A percentile compares a stretch with the other conserved stretches of the same genome.
Conservation (phyloP, 805 yeast species). For the Spathaspora sp. region DNA sequence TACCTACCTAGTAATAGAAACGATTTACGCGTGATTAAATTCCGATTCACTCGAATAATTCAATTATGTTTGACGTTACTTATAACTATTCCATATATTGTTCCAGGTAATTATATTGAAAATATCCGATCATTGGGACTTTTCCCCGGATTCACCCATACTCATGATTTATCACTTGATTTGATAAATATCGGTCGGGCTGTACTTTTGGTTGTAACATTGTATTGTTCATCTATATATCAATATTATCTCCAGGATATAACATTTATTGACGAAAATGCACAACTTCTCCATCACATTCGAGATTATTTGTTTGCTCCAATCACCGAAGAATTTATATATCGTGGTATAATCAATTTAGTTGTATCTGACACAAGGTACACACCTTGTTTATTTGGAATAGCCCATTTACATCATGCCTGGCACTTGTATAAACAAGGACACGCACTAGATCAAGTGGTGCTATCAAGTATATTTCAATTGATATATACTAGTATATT, state of each 20-base stretch:
- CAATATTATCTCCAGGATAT: slow-evolving; percentile 19
- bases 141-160: slow-evolving; percentile 27
- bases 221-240: slow-evolving; percentile 49
- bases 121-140: slow-evolving; percentile 24
- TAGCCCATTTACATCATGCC: slow-evolving; percentile 80
- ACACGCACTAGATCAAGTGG: slow-evolving; percentile 19
- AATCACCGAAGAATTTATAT: slow-evolving; percentile 71
- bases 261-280: neutral
- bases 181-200: slow-evolving; percentile 11
- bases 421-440: slow-evolving; percentile 37
- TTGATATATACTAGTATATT: slow-evolving; percentile 63
- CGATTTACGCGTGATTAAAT: slow-evolving; percentile 38
- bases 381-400: slow-evolving; percentile 67
- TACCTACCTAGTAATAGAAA: slow-evolving; percentile 31
- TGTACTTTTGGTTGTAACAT: slow-evolving; percentile 20
- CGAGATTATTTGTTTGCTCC: slow-evolving; percentile 72
- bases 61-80: slow-evolving; percentile 26
- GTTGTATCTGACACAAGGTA: slow-evolving; percentile 11
- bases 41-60: slow-evolving; percentile 36
- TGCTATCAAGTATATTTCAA: slow-evolving; percentile 49
- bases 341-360: slow-evolving; percentile 45
- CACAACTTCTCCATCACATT: slow-evolving; percentile 13
- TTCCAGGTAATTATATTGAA: slow-evolving; percentile 3
- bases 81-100: slow-evolving; percentile 25
- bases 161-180: slow-evolving; percentile 8